Percentiles rank a stretch among this genome's conserved stretches.
phyloP scores from a whole-genome alignment of 148 eudicot genomes.

The Bassia scoparia region DNA sequence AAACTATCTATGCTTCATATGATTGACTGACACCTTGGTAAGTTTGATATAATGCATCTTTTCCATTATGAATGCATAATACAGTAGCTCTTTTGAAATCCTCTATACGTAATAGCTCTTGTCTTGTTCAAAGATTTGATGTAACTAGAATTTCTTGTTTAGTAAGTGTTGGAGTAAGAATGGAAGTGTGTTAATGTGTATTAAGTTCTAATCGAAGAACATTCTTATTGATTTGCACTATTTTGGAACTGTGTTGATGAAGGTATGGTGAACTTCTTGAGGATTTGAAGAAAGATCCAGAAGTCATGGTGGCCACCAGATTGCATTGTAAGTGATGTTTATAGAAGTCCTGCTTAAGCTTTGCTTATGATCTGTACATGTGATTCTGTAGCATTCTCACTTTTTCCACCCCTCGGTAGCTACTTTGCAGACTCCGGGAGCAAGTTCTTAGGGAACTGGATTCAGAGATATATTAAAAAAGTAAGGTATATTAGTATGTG shows the following conservation, averaged over 20 bases:
- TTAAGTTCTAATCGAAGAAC: neutral
- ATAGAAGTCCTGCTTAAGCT: neutral
- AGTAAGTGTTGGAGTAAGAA: neutral
- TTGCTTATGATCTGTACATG: neutral
- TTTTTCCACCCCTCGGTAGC: conserved; percentile 36
- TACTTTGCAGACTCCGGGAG: conserved; percentile 94
- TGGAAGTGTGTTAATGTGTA: neutral
- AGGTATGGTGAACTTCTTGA: conserved; percentile 87
- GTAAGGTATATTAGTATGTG: conserved; percentile 60
- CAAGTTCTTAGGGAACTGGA: conserved; percentile 80
- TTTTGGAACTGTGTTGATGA: neutral
- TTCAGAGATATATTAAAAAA: conserved; percentile 97
- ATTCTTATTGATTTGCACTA: neutral
- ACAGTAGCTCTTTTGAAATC: too few species aligned
- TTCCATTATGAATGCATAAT: neutral
- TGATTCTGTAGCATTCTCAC: conserved; percentile 3
- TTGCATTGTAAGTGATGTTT: conserved; percentile 73
- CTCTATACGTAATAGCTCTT: too few species aligned
- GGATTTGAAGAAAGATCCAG: conserved; percentile 94
- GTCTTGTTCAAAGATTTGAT: too few species aligned
- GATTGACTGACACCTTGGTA: neutral
- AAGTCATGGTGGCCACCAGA: conserved; percentile 99
- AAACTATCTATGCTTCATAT: neutral
- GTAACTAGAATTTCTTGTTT: too few species aligned
- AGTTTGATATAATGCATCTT: neutral